phyloP scores from a whole-genome alignment of 257 asterid species.

The Solanum etuberosum region DNA sequence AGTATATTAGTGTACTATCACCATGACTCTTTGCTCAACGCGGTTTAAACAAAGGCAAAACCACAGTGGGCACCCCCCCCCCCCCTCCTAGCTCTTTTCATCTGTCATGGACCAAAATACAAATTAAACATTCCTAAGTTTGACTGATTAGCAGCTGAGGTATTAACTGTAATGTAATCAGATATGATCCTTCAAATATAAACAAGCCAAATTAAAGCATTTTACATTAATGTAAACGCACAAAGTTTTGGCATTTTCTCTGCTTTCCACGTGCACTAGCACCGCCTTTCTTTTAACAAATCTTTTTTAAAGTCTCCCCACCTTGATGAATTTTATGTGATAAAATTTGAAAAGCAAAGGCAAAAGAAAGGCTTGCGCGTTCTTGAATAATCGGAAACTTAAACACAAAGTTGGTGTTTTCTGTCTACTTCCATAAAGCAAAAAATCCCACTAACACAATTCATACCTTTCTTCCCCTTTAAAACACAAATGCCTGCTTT shows the following conservation, averaged over 20 bases:
- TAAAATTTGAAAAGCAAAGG: neutral
- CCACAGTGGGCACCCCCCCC: neutral
- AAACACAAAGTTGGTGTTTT: constrained; percentile 7
- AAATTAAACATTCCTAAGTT: neutral
- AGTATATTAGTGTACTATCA: neutral
- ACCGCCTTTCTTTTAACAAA: neutral
- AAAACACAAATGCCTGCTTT: constrained; percentile 26
- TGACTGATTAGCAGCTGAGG: neutral
- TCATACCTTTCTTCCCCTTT: constrained; percentile 41
- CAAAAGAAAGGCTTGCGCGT: neutral
- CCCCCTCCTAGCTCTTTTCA: neutral
- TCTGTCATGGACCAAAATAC: neutral
- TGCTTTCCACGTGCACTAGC: neutral
- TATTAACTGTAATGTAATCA: neutral
- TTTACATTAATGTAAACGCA: neutral
- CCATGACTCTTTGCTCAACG: neutral
- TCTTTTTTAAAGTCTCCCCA: neutral
- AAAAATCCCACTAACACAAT: constrained; percentile 25
- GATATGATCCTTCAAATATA: neutral
- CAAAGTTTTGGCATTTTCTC: neutral
- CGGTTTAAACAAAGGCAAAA: neutral
- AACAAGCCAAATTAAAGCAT: neutral
- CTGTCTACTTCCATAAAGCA: constrained; percentile 34
- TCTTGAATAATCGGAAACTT: neutral
- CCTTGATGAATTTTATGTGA: neutral